These are phyloP conservation scores for Phytophthora boehmeriae DNA, from an alignment of 352 stramenopile genomes.

Conservation along the genomic window DNA sequence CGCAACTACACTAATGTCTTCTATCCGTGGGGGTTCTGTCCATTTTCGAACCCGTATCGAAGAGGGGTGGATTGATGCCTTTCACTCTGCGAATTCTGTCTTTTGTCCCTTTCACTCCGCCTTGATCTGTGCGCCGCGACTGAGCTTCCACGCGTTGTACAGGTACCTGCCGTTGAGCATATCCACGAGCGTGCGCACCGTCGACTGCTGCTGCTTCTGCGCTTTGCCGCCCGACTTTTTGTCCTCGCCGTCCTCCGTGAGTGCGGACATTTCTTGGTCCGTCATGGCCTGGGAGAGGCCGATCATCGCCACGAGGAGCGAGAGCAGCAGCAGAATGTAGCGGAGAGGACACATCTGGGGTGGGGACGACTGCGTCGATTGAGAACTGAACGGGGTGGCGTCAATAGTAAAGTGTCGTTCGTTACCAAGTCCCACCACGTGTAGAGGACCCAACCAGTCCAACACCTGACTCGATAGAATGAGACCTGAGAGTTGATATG, in stretches of 20 bases:
- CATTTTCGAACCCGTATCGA: not conserved
- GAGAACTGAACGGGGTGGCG: slow-evolving; percentile 22
- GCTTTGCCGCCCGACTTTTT: slow-evolving; percentile 54
- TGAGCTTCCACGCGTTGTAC: slow-evolving; percentile 83
- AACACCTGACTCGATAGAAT: slow-evolving; percentile 34
- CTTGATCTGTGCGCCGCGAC: slow-evolving; percentile 57
- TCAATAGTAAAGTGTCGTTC: slow-evolving; percentile 19
- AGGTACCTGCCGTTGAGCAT: slow-evolving; percentile 91
- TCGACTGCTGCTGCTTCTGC: slow-evolving; percentile 52
- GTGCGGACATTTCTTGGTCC: slow-evolving; percentile 64
- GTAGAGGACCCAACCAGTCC: slow-evolving; percentile 22
- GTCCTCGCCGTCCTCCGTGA: slow-evolving; percentile 65
- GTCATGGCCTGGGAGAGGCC: slow-evolving; percentile 80
- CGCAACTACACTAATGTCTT: slow-evolving; percentile 26
- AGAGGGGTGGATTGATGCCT: not conserved
- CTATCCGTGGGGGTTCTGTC: slow-evolving; percentile 10
- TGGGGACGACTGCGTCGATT: slow-evolving; percentile 11
- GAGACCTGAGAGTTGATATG: not conserved
- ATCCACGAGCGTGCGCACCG: slow-evolving; percentile 77
- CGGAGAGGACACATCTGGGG: slow-evolving; percentile 77
- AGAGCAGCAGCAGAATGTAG: slow-evolving; percentile 87
- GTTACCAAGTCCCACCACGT: slow-evolving; percentile 28
- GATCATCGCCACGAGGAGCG: slow-evolving; percentile 85
- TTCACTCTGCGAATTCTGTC: slow-evolving; percentile 4
- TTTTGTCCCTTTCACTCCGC: slow-evolving; percentile 37